Percentiles rank a stretch among this genome's conserved stretches.
Evolutionary conservation across 192 early-diverging fungal genomes (phyloP).

Genomic region (Backusella circina): DNA sequence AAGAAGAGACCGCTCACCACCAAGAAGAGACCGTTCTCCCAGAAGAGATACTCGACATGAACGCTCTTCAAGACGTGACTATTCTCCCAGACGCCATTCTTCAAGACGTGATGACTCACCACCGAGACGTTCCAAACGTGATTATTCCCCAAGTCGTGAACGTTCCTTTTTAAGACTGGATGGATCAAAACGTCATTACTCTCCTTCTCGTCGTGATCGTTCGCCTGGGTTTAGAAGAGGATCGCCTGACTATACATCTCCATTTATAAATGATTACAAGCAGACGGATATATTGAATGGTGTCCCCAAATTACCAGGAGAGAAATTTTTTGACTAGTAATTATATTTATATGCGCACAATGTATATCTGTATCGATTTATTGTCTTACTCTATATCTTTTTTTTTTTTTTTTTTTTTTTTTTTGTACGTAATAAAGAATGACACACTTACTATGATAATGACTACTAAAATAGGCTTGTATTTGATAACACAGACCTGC

Average conservation of each 20-base stretch:
- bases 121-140: not conserved
- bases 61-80: not conserved
- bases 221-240: not conserved
- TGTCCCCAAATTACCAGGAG: slow-evolving; percentile 1
- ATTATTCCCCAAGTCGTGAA: not conserved
- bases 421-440: not conserved
- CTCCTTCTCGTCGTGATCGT: not conserved
- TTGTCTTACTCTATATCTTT: too few relatives aligned
- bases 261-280: not conserved
- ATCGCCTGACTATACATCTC: not conserved
- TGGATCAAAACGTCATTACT: not conserved
- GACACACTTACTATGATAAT: slow-evolving; percentile 54
- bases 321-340: slow-evolving; percentile 24
- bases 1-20: not conserved
- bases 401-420: not conserved
- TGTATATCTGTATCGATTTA: too few relatives aligned
- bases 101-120: not conserved
- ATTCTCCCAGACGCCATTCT: not conserved
- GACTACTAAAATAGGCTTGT: slow-evolving; percentile 42
- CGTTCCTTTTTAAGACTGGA: not conserved
- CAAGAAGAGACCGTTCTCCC: not conserved
- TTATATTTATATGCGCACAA: too few relatives aligned
- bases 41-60: not conserved
- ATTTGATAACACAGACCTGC: slow-evolving; percentile 51
- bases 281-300: slow-evolving; percentile 6